A percentile compares a stretch with the other conserved stretches of the same genome.
Evolutionary conservation across 73 alveolate species (phyloP).

Genomic region (Tetrahymena thermophila): DNA sequence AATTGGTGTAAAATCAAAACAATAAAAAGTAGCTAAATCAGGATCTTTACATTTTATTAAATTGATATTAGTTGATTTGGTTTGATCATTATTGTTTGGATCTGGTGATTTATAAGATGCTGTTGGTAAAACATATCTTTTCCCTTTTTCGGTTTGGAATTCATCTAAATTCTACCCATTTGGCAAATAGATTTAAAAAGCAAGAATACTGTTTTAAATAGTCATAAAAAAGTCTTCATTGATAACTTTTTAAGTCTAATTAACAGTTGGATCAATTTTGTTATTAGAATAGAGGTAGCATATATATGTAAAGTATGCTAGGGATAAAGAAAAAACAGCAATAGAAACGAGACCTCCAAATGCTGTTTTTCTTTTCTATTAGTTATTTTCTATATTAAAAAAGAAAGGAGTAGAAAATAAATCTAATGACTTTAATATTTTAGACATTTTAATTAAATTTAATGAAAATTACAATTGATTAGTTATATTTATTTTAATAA

Average conservation of each 20-base stretch:
- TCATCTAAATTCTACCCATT: not conserved
- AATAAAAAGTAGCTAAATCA: not conserved
- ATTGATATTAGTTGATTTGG: not conserved
- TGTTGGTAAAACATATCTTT: not conserved
- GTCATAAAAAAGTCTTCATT: not conserved
- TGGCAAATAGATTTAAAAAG: not conserved
- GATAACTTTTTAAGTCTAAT: not conserved
- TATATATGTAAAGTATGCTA: not conserved
- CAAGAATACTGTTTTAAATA: not conserved
- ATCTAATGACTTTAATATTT: not conserved
- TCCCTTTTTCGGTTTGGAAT: not conserved
- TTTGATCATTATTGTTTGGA: not conserved
- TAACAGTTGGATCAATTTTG: not conserved
- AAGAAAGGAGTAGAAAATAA: not conserved
- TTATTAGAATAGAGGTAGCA: not conserved
- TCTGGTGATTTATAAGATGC: not conserved
- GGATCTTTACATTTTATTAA: not conserved
- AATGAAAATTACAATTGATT: too few relatives aligned
- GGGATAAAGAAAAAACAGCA: not conserved
- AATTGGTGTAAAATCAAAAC: not conserved
- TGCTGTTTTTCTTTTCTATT: not conserved
- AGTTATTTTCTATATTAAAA: too few relatives aligned
- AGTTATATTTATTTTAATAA: too few relatives aligned
- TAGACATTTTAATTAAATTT: not conserved
- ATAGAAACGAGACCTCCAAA: not conserved